Evolutionary conservation across 495 filamentous ascomycete species (phyloP).

Genomic region (Penicillium odoratum): DNA sequence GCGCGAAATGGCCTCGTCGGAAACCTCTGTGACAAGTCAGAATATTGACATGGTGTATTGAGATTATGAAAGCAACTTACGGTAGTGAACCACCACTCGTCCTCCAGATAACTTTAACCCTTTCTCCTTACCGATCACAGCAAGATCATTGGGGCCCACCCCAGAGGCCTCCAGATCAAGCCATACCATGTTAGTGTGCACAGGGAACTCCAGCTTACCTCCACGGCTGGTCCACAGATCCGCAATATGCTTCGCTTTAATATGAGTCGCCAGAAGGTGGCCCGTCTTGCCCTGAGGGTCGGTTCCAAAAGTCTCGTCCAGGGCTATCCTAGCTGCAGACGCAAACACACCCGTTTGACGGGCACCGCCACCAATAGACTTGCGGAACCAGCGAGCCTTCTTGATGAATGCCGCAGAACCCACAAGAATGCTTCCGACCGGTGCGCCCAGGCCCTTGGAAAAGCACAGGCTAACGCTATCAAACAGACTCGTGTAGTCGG

Average conservation of each 20-base stretch:
- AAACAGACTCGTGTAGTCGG: conserved; percentile 69
- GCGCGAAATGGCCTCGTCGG: conserved; percentile 41
- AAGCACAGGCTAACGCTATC: conserved; percentile 85
- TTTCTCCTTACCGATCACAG: conserved; percentile 39
- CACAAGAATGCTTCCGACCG: conserved; percentile 78
- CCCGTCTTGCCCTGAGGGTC: conserved; percentile 63
- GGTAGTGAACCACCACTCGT: conserved; percentile 48
- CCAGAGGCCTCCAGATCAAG: conserved; percentile 64
- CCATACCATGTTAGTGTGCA: conserved; percentile 95
- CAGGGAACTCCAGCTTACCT: conserved; percentile 42
- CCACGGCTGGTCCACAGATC: conserved; percentile 60
- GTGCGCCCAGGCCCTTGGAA: conserved; percentile 86
- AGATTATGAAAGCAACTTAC: conserved; percentile 29
- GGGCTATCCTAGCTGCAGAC: conserved; percentile 45
- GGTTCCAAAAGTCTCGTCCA: conserved; percentile 62
- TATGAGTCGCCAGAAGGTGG: conserved; percentile 60
- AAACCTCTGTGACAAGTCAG: conserved; percentile 45
- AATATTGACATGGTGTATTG: conserved; percentile 1
- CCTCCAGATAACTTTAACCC: conserved; percentile 41
- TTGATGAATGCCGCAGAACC: conserved; percentile 66
- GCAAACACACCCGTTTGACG: conserved; percentile 62
- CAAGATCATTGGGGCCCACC: conserved; percentile 43
- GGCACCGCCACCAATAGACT: conserved; percentile 80
- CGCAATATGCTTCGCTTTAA: conserved; percentile 63
- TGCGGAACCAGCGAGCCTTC: conserved; percentile 75